Base-by-base conservation (phyloP, 495 filamentous ascomycete species). In the Annulohypoxylon nitens region DNA sequence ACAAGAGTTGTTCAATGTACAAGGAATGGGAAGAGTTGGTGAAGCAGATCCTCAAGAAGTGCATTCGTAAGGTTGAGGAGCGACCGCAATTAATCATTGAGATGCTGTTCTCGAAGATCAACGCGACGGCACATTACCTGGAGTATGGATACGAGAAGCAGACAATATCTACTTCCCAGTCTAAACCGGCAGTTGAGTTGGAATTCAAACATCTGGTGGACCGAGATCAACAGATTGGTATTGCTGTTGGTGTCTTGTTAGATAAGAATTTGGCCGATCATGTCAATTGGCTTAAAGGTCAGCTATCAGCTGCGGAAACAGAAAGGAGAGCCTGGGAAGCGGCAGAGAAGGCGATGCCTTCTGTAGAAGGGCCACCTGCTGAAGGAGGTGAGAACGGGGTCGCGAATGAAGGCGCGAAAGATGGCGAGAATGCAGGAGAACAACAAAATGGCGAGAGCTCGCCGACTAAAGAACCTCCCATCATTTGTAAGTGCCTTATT, bases 1-100 rank as follows among this genome's bases (percentile, higher is more conserved):
- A 94, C 78, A 87, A 86, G 61, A 83, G 82, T 57, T 81, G 81
- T 9, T 79, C 88, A 6, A 86, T 89, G 48, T 97, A 88, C 80
- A 93, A 90, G 76, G 95, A 98, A 72, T 97, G 97, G 94, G 93
- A 98, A 71, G 93, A 96, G 75, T 83, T 99, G 37, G 89, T 92
- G 3, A 90, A 90, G 74, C 93, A 98, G 65, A 85, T 96, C 30
- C 82, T 98, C 36, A 92, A 88, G 72, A 90, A 87, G 74, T 86
- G 94, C 65, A 81, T 90, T 18, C 91, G 92, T 78, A 97, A 94
- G 79, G 84, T 98, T 7, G 86, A 96, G 57, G 89, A 95, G 70
- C 88, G 93, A 59, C 94, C 94, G 3, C 93, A 93, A 57, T 79
- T 98, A 62, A 87, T 93, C 59, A 91, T 94, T 4, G 97, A 99